phyloP scores from a whole-genome alignment of 345 rosid species.

The Nephelium lappaceum region DNA sequence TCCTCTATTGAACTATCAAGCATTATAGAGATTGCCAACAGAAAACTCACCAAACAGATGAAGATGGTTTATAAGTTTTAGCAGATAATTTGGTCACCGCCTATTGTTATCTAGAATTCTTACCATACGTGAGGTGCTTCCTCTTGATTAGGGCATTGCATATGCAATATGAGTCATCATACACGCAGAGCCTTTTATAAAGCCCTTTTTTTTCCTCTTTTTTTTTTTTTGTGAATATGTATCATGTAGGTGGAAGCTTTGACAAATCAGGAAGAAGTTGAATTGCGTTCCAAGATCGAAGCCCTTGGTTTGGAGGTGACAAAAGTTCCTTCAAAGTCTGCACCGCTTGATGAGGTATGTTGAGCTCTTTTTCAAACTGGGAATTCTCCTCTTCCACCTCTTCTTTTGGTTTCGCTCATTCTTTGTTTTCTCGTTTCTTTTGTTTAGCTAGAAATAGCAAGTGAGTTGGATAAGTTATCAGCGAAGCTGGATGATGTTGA shows the following conservation, averaged over 20 bases:
- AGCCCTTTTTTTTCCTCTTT: no score
- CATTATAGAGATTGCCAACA: not conserved
- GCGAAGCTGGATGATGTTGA: constrained; percentile 76
- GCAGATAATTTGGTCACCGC: not conserved
- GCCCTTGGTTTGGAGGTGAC: constrained; percentile 81
- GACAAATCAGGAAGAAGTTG: constrained; percentile 81
- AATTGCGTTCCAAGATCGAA: constrained; percentile 83
- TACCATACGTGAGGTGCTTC: not conserved
- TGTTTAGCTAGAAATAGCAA: constrained; percentile 70
- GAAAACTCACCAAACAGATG: no score
- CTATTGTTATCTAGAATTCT: not conserved
- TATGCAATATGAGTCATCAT: not conserved
- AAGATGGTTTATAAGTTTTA: not conserved
- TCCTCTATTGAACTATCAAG: not conserved
- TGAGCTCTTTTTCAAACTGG: not conserved
- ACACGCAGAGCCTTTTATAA: not conserved
- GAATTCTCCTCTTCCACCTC: not conserved
- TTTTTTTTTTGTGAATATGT: not conserved
- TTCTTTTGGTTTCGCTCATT: not conserved
- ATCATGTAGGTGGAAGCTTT: constrained; percentile 63
- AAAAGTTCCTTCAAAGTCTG: constrained; percentile 67
- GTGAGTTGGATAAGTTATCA: constrained; percentile 80
- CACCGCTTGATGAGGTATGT: constrained; percentile 59
- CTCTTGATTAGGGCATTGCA: not conserved
- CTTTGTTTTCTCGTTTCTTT: not conserved